phyloP scores from a whole-genome alignment of 805 yeast species.

The Yarrowia phangngaensis region DNA sequence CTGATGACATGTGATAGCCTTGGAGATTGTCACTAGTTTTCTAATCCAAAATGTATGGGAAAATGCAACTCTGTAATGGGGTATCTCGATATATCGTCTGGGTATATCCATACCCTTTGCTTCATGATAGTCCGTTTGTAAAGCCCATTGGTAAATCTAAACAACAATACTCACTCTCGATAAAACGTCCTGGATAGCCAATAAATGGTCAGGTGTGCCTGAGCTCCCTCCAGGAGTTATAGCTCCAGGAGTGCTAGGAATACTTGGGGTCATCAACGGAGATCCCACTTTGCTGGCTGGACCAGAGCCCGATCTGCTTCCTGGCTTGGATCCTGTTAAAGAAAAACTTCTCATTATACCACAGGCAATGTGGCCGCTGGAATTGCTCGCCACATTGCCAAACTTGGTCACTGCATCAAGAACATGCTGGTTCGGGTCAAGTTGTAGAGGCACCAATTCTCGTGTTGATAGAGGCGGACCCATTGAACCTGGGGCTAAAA shows the following conservation, averaged over 20 bases:
- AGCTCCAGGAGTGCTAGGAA: constrained; percentile 6
- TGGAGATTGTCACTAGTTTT: too few relatives aligned
- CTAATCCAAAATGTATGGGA: too few relatives aligned
- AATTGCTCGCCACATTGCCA: constrained; percentile 19
- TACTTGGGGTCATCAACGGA: constrained; percentile 12
- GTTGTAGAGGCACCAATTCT: constrained; percentile 1
- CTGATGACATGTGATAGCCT: too few relatives aligned
- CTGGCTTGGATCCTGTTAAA: constrained; percentile 5
- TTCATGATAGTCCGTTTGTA: too few relatives aligned
- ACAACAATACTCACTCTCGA: constrained; percentile 16
- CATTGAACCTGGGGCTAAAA: too few relatives aligned
- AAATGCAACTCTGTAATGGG: too few relatives aligned
- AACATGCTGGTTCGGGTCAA: constrained; percentile 21
- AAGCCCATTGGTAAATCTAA: too few relatives aligned
- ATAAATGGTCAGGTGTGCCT: constrained; percentile 1
- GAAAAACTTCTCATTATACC: constrained; percentile 12
- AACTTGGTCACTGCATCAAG: constrained; percentile 20
- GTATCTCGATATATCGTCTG: not conserved
- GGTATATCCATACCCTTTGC: too few relatives aligned
- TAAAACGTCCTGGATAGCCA: constrained; percentile 23
- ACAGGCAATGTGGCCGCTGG: constrained; percentile 20
- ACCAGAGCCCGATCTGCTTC: constrained; percentile 4
- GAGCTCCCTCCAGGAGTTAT: constrained; percentile 14
- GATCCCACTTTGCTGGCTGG: constrained; percentile 4
- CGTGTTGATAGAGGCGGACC: constrained; percentile 22